Conservation (phyloP, 139 green algal species). For the Ettlia oleoabundans region DNA sequence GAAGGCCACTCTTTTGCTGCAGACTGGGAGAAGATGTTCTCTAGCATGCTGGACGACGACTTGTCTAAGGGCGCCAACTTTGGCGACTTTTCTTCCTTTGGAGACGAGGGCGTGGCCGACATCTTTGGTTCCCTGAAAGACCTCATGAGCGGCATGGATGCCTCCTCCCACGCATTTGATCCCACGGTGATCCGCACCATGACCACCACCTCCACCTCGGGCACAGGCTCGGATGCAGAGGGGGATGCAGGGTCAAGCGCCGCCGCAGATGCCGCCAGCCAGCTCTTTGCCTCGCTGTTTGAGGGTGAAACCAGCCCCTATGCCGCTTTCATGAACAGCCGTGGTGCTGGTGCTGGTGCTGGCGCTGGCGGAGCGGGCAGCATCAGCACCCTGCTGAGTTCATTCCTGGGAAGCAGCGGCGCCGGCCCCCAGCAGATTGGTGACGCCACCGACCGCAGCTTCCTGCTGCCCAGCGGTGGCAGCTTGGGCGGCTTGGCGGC, state of each 20-base stretch:
- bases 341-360: not conserved
- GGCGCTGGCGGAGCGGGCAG: not conserved
- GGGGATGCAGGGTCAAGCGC: not conserved
- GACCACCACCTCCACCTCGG: too few species aligned
- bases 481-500: not conserved
- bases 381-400: not conserved
- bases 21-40: not conserved
- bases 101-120: not conserved
- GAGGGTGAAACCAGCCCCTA: not conserved
- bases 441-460: not conserved
- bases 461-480: not conserved
- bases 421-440: not conserved
- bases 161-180: not conserved
- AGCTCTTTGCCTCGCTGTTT: not conserved
- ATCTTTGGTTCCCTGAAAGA: constrained; percentile 1
- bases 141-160: not conserved
- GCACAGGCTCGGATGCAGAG: too few species aligned
- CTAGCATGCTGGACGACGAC: not conserved
- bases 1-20: too few species aligned
- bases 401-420: not conserved
- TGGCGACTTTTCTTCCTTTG: not conserved
- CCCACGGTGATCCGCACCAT: not conserved
- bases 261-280: not conserved
- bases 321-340: not conserved
- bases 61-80: not conserved